Conservation (phyloP, 2,329 filamentous ascomycete genomes). For the Aspergillus oerlinghausenensis region DNA sequence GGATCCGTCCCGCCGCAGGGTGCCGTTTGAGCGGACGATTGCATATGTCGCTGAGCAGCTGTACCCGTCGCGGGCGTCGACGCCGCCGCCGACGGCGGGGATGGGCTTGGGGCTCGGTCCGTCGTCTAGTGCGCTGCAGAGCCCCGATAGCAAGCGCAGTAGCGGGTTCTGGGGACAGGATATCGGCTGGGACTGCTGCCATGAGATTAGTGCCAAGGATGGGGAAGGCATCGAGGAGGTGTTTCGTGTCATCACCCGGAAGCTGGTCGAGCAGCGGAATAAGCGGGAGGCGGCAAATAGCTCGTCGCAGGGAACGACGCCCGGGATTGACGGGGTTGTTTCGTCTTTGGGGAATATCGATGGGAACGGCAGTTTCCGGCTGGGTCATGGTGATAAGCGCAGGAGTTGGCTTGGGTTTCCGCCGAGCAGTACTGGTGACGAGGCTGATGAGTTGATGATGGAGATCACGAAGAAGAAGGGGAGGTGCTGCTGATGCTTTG, state of each 20-base stretch:
- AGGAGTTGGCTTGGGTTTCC: slow-evolving; percentile 63
- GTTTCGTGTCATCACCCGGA: slow-evolving; percentile 83
- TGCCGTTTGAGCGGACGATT: slow-evolving; percentile 93
- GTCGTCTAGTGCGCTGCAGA: slow-evolving; percentile 23
- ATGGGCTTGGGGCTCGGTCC: slow-evolving; percentile 22
- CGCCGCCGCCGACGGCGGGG: slow-evolving; percentile 62
- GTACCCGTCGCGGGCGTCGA: slow-evolving; percentile 63
- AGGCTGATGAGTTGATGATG: slow-evolving; percentile 26
- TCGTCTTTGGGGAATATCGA: slow-evolving; percentile 40
- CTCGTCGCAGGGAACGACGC: slow-evolving; percentile 43
- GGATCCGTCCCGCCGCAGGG: slow-evolving; percentile 72
- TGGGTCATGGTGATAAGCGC: slow-evolving; percentile 58
- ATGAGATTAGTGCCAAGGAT: slow-evolving; percentile 91
- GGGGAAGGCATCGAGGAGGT: slow-evolving; percentile 96
- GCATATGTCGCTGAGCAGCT: slow-evolving; percentile 92
- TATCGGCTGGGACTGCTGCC: slow-evolving; percentile 92
- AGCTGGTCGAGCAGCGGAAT: slow-evolving; percentile 68
- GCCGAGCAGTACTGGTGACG: slow-evolving; percentile 40
- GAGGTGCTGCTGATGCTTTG: slow-evolving; percentile 37
- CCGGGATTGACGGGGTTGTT: slow-evolving; percentile 37
- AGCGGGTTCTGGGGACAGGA: slow-evolving; percentile 74
- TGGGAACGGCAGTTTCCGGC: slow-evolving; percentile 55
- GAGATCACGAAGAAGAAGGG: slow-evolving; percentile 31
- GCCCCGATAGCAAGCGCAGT: slow-evolving; percentile 43
- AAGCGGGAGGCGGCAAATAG: slow-evolving; percentile 48